Base-by-base conservation (phyloP, 257 asterid species). In the Solanum piurae region DNA sequence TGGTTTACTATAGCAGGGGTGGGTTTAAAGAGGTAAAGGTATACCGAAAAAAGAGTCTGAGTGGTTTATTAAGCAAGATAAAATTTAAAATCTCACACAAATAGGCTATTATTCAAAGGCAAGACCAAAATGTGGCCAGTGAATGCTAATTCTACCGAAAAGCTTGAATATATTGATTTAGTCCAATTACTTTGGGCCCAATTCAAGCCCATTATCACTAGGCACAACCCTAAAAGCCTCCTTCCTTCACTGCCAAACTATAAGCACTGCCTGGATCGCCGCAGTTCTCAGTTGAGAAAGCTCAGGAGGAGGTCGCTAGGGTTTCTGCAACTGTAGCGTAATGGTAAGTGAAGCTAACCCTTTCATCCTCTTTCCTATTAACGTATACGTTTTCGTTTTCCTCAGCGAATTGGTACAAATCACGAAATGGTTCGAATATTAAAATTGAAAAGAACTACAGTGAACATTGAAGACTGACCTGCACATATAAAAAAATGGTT, bases 191-290 rank as follows among this genome's bases (percentile, higher is more conserved):
- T 21, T 31, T 60, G 6, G 20, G 77, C 87, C 87, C 58, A 40
- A 85, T 40, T 37, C 5, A 29, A 83, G 82, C 89, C 92, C 92
- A 87, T 34, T 25, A 23, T 13, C 18, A 12, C 2, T 7, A 88
- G 46, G 71, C 84, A 89, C 90, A 91, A 91, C 90, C 94, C 92
- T 90, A 90, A 89, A 90, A 87, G 44, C 91, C 37, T 79, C 46
- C 74, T 16, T 8, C 40, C 29, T 14, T 21, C 42, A 84, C 62
- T 9, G 37, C 64, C 69, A 14, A 29, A 1, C 71, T 4, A 3
- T 20, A 33, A 44, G 88, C 91, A 83, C 89, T 86, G 91, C 79
- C 49, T 62, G 69, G 36, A 84, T 88, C 87, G 88, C 86, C 69
- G 86, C 69, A 49, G 44, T 85, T 62, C 85, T 68, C 73, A 60